Base-by-base conservation (phyloP, 148 eudicot species). In the Fagopyrum esculentum region DNA sequence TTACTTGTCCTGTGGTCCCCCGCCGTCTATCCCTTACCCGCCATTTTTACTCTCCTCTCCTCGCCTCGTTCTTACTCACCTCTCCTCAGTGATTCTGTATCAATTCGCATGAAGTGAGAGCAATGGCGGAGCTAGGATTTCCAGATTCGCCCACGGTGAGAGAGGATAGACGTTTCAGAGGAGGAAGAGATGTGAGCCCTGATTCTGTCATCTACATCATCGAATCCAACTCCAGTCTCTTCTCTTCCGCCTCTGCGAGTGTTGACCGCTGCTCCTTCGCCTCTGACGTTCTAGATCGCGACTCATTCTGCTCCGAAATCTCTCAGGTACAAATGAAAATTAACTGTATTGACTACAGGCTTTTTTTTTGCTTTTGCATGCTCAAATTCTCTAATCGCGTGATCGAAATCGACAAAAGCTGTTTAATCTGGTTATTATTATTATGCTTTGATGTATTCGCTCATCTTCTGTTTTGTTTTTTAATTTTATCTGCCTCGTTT, bases 171-270 rank as follows among this genome's bases (percentile, higher is more conserved):
- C 76, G 83, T 35, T 35, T 35, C 45, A 64, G 52, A 51, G 35
- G 76, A 63, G 75, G 77, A 44, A 84, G 90, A 16, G 90, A 88
- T 75, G 6, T 76, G 1, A 91, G 95, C 81, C 91, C 97, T 19
- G 87, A 94, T 78, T 94, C 97, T 0, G 88, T 91, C 2, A 87
- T 90, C 64, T 77, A 81, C 72, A 77, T 88, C 1, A 76, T 40
- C 22, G 89, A 87, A 8, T 82, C 97, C 30, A 81, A 85, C 70
- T 80, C 84, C 83, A 84, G 87, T 54, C 81, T 93, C 73, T 87
- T 87, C 74, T 93, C 97, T 9, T 91, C 94, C 55, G 89, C 90
- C 43, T 89, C 98, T 26, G 91, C 79, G 9, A 84, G 90, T 45
- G 92, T 84, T 4, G 91, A 86, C 56, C 89, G 93, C 30, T 88